These are phyloP conservation scores for Tritrichomonas foetus DNA, from an alignment of 208 protist genomes.

Conservation along the genomic window DNA sequence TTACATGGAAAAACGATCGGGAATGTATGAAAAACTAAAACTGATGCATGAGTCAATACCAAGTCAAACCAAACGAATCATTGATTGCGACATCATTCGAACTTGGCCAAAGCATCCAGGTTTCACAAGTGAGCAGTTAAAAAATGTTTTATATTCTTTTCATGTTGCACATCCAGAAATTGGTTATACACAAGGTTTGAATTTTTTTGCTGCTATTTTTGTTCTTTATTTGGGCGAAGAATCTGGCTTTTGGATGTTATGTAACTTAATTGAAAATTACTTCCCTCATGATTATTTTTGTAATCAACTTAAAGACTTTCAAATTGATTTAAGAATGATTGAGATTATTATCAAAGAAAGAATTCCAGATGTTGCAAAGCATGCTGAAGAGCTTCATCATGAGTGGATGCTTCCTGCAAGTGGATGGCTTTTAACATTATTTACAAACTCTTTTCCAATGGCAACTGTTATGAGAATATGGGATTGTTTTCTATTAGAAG, in stretches of 20 bases:
- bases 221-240: slow-evolving; percentile 64
- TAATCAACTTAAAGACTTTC: slow-evolving; percentile 20
- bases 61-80: background rate
- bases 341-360: background rate
- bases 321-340: slow-evolving; percentile 41
- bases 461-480: background rate
- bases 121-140: slow-evolving; percentile 41
- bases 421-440: slow-evolving; percentile 37
- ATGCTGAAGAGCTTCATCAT: slow-evolving; percentile 33
- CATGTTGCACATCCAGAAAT: slow-evolving; percentile 56
- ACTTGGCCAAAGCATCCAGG: background rate
- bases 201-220: slow-evolving; percentile 63
- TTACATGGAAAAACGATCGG: background rate
- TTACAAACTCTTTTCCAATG: background rate
- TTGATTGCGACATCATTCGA: background rate
- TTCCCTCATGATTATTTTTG: slow-evolving; percentile 46
- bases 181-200: slow-evolving; percentile 68
- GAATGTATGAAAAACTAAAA: background rate
- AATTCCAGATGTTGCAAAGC: slow-evolving; percentile 8
- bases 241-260: slow-evolving; percentile 61
- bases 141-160: slow-evolving; percentile 56
- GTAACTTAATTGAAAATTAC: slow-evolving; percentile 51
- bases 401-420: background rate
- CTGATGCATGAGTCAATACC: background rate
- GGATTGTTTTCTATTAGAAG: slow-evolving; percentile 27